phyloP scores from a whole-genome alignment of 2,329 filamentous ascomycete genomes.

The Phoma sp. region DNA sequence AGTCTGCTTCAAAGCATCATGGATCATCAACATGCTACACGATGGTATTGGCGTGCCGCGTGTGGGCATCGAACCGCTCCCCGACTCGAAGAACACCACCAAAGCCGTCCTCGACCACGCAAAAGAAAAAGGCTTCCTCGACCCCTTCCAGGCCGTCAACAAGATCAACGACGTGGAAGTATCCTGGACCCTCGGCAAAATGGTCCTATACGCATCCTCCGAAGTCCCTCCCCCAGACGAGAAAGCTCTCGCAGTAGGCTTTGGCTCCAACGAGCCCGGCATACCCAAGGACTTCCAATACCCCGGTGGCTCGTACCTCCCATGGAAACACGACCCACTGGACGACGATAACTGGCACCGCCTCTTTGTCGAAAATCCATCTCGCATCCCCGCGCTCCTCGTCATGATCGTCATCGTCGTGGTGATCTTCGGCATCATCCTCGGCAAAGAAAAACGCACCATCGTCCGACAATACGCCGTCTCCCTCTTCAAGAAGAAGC shows the following conservation, averaged over 20 bases:
- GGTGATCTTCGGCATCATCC: constrained; percentile 74
- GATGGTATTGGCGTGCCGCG: constrained; percentile 94
- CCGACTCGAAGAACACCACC: constrained; percentile 70
- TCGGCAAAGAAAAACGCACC: constrained; percentile 77
- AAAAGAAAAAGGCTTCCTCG: constrained; percentile 77
- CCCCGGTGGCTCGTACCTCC: constrained; percentile 66
- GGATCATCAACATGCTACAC: constrained; percentile 96
- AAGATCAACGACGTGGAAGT: constrained; percentile 92
- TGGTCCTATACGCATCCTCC: constrained; percentile 91
- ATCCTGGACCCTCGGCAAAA: constrained; percentile 96
- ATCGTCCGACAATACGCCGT: constrained; percentile 63
- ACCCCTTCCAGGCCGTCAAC: constrained; percentile 91
- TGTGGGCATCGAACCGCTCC: constrained; percentile 74
- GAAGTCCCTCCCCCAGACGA: constrained; percentile 74
- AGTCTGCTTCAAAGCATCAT: constrained; percentile 97
- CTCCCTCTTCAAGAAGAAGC: constrained; percentile 54
- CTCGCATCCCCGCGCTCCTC: constrained; percentile 75
- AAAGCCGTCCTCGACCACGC: constrained; percentile 72
- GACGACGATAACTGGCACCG: constrained; percentile 61
- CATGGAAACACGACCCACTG: constrained; percentile 53
- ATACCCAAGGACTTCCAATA: constrained; percentile 83
- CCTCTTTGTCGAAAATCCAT: constrained; percentile 70
- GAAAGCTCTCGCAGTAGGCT: constrained; percentile 79
- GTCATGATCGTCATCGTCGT: constrained; percentile 78
- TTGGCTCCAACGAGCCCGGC: constrained; percentile 80